Evolutionary conservation across 768 basidiomycete species (phyloP).

Genomic region (Mycena chlorophos): DNA sequence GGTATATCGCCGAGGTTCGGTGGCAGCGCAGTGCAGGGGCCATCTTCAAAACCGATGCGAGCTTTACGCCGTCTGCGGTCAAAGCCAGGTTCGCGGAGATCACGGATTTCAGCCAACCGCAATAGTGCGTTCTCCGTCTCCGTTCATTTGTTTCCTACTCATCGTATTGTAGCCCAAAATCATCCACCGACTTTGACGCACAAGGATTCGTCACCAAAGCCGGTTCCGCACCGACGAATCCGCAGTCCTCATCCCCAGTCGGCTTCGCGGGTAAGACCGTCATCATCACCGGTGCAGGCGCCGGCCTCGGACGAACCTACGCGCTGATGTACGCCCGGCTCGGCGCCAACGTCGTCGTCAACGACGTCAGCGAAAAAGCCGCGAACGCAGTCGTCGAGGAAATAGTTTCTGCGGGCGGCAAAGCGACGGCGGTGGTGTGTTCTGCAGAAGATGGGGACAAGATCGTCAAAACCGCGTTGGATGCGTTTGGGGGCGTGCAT

Average conservation of each 20-base stretch:
- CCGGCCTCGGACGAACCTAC: slow-evolving; percentile 90
- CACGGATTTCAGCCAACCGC: slow-evolving; percentile 71
- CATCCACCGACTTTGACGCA: slow-evolving; percentile 62
- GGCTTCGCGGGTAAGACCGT: slow-evolving; percentile 88
- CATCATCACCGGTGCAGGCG: slow-evolving; percentile 92
- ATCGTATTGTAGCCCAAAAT: slow-evolving; percentile 54
- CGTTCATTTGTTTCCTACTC: background rate
- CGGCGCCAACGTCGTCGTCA: slow-evolving; percentile 96
- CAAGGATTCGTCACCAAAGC: slow-evolving; percentile 41
- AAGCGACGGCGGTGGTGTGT: slow-evolving; percentile 78
- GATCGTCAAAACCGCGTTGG: slow-evolving; percentile 83
- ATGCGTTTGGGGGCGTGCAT: slow-evolving; percentile 87
- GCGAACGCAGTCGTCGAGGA: slow-evolving; percentile 87
- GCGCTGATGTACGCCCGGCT: slow-evolving; percentile 87
- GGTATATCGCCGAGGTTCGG: slow-evolving; percentile 86
- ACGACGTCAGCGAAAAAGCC: slow-evolving; percentile 87
- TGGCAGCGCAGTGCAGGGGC: slow-evolving; percentile 90
- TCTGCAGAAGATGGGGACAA: slow-evolving; percentile 91
- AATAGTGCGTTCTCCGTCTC: slow-evolving; percentile 50
- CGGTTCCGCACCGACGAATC: slow-evolving; percentile 63
- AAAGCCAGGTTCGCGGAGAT: slow-evolving; percentile 83
- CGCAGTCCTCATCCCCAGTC: slow-evolving; percentile 66
- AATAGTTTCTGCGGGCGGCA: slow-evolving; percentile 80
- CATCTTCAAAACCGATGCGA: slow-evolving; percentile 85
- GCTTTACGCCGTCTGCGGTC: slow-evolving; percentile 95